Base-by-base conservation (phyloP, 768 basidiomycete species). In the Lactarius hengduanensis region DNA sequence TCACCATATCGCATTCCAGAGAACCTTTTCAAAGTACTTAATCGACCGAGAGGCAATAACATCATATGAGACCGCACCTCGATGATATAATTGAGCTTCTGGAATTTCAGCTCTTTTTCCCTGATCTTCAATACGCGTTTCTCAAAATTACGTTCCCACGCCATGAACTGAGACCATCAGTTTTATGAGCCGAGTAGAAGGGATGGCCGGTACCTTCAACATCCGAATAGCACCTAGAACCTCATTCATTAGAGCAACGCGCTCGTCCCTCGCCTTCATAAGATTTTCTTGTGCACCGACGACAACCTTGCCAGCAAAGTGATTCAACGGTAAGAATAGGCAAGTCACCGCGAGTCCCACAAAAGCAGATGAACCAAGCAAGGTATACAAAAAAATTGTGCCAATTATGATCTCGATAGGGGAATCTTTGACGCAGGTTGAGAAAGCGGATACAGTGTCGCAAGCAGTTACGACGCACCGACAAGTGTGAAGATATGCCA, bases 191-290 rank as follows among this genome's bases (percentile, higher is more conserved):
- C 13, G 22, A 28, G 32, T 28, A 41, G 32, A 53, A 57, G 16
- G 13, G 11, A 58, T 60, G 22, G 22, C 18, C 0, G 26, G 61
- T 63, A 78, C 82, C 74, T 96, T 96, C 71, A 96, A 85, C 92
- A 96, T 96, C 36, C 93, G 84, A 65, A 96, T 95, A 15, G 85
- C 93, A 57, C 92, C 92, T 11, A 95, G 79, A 67, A 95, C 86
- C 88, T 96, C 94, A 72, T 96, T 96, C 94, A 96, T 97, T 59
- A 96, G 78, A 3, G 90, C 82, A 28, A 95, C 92, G 53, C 95
- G 85, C 76, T 96, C 92, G 71, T 97, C 95, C 34, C 93, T 84
- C 32, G 92, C 84, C 77, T 94, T 95, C 94, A 96, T 94, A 20
- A 95, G 79, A 71, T 89, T 90, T 61, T 94, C 91, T 73, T 94